phyloP scores from a whole-genome alignment of 441 rosid genomes.

The Raphanus hybrid region DNA sequence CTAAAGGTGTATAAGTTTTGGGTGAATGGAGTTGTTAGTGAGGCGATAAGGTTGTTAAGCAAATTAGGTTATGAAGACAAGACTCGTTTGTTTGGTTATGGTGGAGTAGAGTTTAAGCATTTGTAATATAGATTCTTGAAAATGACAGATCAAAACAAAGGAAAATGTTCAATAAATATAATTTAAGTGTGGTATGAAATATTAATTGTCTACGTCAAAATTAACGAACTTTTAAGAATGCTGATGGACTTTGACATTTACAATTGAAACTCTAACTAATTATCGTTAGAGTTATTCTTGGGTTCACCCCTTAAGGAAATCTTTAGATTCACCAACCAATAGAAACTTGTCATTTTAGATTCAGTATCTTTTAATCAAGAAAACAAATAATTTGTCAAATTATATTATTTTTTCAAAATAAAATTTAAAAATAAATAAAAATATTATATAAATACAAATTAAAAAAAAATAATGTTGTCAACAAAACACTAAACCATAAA shows the following conservation, averaged over 20 bases:
- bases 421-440: too few relatives aligned
- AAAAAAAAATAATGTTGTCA: too few relatives aligned
- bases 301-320: too few relatives aligned
- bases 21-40: conserved; percentile 48
- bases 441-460: too few relatives aligned
- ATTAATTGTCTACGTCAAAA: neutral
- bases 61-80: conserved; percentile 63
- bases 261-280: neutral
- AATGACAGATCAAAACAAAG: conserved; percentile 19
- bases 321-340: too few relatives aligned
- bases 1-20: neutral
- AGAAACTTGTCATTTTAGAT: too few relatives aligned
- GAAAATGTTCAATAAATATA: neutral
- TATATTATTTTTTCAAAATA: too few relatives aligned
- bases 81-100: conserved; percentile 25
- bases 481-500: too few relatives aligned
- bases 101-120: conserved; percentile 72
- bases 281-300: too few relatives aligned
- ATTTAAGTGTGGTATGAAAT: neutral
- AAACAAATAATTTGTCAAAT: too few relatives aligned
- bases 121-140: conserved; percentile 33
- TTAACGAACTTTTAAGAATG: conserved; percentile 15
- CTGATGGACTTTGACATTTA: conserved; percentile 6
- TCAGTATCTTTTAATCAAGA: too few relatives aligned
- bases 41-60: conserved; percentile 51